A percentile compares a stretch with the other conserved stretches of the same genome.
Evolutionary conservation across 805 yeast species (phyloP).

Genomic region (Clavispora santaluciae): DNA sequence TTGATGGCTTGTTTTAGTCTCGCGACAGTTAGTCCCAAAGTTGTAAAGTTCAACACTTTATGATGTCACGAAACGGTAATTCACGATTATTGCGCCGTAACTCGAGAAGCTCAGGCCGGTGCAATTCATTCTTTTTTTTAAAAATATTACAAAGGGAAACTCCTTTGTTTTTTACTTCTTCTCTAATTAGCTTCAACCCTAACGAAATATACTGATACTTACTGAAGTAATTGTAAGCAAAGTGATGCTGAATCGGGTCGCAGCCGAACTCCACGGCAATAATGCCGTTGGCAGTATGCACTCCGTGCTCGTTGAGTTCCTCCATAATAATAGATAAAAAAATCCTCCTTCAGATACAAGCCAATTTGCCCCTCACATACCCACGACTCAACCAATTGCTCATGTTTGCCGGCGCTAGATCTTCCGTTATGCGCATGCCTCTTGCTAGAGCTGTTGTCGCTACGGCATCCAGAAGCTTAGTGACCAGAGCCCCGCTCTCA

Average conservation of each 20-base stretch:
- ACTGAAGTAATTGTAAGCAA: neutral
- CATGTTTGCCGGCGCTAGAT: slow-evolving; percentile 6
- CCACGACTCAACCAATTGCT: slow-evolving; percentile 1
- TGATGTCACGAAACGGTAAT: slow-evolving; percentile 13
- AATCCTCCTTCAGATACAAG: slow-evolving; percentile 1
- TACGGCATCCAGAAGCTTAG: neutral
- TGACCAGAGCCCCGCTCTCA: neutral
- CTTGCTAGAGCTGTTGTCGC: neutral
- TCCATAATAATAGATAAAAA: slow-evolving; percentile 3
- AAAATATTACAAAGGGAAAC: too few relatives aligned
- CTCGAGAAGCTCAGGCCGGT: neutral
- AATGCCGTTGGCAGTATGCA: neutral
- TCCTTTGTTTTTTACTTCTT: slow-evolving; percentile 2
- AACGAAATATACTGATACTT: slow-evolving; percentile 1
- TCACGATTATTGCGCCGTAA: neutral
- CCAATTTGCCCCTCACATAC: slow-evolving; percentile 1
- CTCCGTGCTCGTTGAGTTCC: neutral
- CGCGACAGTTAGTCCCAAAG: neutral
- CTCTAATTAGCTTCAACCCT: slow-evolving; percentile 6
- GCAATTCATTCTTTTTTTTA: slow-evolving; percentile 1
- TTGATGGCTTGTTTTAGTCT: slow-evolving; percentile 66
- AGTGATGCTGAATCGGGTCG: neutral
- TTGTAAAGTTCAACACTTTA: slow-evolving; percentile 20
- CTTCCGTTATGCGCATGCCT: neutral
- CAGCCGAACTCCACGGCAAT: neutral